Evolutionary conservation across 495 filamentous ascomycete genomes (phyloP).

Genomic region (Amorphotheca resinae): DNA sequence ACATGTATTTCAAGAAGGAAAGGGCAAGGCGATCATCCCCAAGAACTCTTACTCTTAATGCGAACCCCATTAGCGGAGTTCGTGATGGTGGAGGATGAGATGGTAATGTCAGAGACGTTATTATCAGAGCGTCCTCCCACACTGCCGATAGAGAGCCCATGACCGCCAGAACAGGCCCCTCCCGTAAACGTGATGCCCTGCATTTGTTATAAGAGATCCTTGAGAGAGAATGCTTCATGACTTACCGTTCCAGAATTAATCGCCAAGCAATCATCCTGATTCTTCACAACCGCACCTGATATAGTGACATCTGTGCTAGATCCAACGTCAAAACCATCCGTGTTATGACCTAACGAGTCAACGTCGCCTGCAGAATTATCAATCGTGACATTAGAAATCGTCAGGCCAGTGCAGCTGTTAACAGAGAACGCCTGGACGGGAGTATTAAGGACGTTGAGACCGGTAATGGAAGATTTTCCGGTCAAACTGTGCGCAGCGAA

Average conservation of each 20-base stretch:
- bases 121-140: conserved; percentile 52
- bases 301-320: conserved; percentile 36
- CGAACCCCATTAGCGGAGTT: conserved; percentile 46
- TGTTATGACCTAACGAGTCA: conserved; percentile 41
- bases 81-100: conserved; percentile 36
- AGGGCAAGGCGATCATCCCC: no score
- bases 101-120: conserved; percentile 42
- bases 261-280: conserved; percentile 56
- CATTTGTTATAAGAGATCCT: neutral
- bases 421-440: conserved; percentile 53
- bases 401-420: conserved; percentile 35
- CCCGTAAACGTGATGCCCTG: conserved; percentile 36
- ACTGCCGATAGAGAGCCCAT: conserved; percentile 59
- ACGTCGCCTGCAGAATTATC: conserved; percentile 41
- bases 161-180: conserved; percentile 44
- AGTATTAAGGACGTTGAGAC: conserved; percentile 39
- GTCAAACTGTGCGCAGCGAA: conserved; percentile 36
- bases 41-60: conserved; percentile 41
- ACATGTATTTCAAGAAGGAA: no score
- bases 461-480: conserved; percentile 36
- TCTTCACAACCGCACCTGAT: conserved; percentile 41
- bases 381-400: conserved; percentile 34
- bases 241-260: conserved; percentile 42
- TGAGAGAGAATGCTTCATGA: neutral
- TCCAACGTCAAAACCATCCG: conserved; percentile 54